Percentiles rank a stretch among this genome's conserved stretches.
These are phyloP conservation scores for Exophiala phaeomuriformis DNA, from an alignment of 2,329 filamentous ascomycete species.

Conservation along the genomic window DNA sequence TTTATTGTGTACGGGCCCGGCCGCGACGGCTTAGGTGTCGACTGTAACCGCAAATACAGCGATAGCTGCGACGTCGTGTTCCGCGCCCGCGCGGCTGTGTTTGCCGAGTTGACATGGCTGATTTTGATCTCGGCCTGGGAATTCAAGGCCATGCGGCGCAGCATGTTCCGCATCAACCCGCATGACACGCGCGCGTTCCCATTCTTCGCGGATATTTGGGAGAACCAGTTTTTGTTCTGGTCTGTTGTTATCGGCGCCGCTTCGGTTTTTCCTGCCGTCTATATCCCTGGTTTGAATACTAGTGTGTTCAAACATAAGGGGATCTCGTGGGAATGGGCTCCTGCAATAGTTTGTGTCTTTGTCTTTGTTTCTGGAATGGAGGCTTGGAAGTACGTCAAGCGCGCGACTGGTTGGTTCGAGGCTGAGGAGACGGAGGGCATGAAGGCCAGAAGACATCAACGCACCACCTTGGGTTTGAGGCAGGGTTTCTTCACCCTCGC, in stretches of 20 bases:
- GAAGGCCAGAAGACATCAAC: conserved; percentile 25
- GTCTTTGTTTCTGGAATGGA: conserved; percentile 59
- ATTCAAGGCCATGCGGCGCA: conserved; percentile 65
- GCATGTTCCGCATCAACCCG: conserved; percentile 59
- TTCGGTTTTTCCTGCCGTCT: conserved; percentile 52
- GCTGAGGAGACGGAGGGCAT: conserved; percentile 30
- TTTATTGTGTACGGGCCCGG: conserved; percentile 45
- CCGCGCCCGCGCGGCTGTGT: conserved; percentile 65
- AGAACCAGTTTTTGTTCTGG: conserved; percentile 65
- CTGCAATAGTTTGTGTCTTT: conserved; percentile 53
- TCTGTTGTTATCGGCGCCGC: conserved; percentile 52
- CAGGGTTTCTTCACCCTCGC: conserved; percentile 33
- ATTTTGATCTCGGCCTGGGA: conserved; percentile 72
- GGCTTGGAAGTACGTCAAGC: conserved; percentile 59
- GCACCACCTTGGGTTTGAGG: conserved; percentile 27
- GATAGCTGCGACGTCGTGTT: conserved; percentile 49
- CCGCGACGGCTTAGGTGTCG: conserved; percentile 45
- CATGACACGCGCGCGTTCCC: conserved; percentile 46
- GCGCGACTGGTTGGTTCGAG: conserved; percentile 33
- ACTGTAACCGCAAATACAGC: conserved; percentile 49
- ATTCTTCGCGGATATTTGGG: conserved; percentile 59
- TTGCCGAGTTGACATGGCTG: conserved; percentile 67
- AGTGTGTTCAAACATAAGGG: conserved; percentile 58
- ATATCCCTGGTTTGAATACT: conserved; percentile 59
- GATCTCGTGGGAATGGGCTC: conserved; percentile 62